Evolutionary conservation across 2,329 filamentous ascomycete genomes (phyloP).

Genomic region (Aspergillus terreus): DNA sequence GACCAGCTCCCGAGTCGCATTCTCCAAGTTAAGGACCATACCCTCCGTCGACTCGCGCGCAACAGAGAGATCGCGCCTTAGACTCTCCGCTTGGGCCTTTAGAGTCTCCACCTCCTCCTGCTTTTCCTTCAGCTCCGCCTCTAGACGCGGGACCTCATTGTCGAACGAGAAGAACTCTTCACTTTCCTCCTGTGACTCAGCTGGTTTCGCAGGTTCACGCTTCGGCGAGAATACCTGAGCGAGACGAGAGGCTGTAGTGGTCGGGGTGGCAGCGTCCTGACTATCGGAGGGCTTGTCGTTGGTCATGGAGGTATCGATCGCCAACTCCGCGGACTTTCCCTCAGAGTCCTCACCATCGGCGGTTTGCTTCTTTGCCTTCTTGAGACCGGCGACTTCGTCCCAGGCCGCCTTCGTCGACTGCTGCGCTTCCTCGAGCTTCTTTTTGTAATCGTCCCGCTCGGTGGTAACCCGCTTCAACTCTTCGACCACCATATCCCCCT

Average conservation of each 20-base stretch:
- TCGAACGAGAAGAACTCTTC: constrained; percentile 94
- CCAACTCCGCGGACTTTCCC: constrained; percentile 9
- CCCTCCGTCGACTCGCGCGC: constrained; percentile 67
- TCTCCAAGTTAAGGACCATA: constrained; percentile 65
- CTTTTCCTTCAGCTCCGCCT: constrained; percentile 68
- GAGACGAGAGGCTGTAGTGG: constrained; percentile 12
- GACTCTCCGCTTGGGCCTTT: constrained; percentile 61
- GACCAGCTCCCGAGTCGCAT: constrained; percentile 61
- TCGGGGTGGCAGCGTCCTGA: constrained; percentile 25
- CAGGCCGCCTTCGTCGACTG: constrained; percentile 59
- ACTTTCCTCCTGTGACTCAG: constrained; percentile 30
- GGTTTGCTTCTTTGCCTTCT: constrained; percentile 35
- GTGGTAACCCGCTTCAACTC: constrained; percentile 82
- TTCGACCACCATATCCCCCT: constrained; percentile 89
- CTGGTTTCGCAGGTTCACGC: constrained; percentile 2
- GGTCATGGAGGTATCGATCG: constrained; percentile 11
- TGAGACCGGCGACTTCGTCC: constrained; percentile 60
- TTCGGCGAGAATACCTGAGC: constrained; percentile 3
- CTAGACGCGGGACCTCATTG: constrained; percentile 76
- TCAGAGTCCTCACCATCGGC: constrained; percentile 27
- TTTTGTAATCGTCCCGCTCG: constrained; percentile 76
- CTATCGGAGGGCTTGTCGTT: constrained; percentile 10
- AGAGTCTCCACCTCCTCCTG: constrained; percentile 68
- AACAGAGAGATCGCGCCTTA: constrained; percentile 68
- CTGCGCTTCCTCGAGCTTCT: constrained; percentile 67